phyloP scores from a whole-genome alignment of 441 rosid species.

The Adansonia rubrostipa region DNA sequence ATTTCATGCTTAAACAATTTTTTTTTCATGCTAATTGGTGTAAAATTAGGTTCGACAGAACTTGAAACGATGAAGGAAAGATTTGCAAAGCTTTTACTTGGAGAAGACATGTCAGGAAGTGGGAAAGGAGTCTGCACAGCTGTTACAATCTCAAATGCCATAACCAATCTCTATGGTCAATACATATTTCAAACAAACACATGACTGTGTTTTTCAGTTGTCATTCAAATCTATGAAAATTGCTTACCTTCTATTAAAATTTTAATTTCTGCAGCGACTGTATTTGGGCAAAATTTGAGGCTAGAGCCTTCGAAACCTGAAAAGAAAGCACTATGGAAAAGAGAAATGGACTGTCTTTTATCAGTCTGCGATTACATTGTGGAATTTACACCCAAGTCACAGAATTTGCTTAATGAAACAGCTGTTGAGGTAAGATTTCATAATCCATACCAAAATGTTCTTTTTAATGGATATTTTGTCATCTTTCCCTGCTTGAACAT shows the following conservation, averaged over 20 bases:
- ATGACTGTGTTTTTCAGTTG: background rate
- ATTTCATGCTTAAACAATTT: background rate
- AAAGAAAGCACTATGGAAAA: constrained; percentile 64
- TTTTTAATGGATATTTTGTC: background rate
- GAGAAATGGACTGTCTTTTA: constrained; percentile 70
- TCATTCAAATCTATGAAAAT: constrained; percentile 1
- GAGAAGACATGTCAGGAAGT: constrained; percentile 81
- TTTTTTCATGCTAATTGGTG: background rate
- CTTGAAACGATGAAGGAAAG: constrained; percentile 74
- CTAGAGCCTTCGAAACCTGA: constrained; percentile 62
- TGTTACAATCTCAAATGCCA: constrained; percentile 66
- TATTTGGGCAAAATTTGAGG: constrained; percentile 64
- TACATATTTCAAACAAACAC: background rate
- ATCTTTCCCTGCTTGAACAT: constrained; percentile 9
- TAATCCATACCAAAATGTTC: background rate
- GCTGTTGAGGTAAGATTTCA: constrained; percentile 53
- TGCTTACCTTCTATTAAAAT: constrained; percentile 15
- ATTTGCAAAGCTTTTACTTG: constrained; percentile 67
- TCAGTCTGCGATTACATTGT: constrained; percentile 64
- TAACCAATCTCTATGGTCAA: constrained; percentile 74
- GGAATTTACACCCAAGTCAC: constrained; percentile 52
- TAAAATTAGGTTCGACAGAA: constrained; percentile 37
- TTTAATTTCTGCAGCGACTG: constrained; percentile 49
- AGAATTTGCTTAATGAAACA: constrained; percentile 50
- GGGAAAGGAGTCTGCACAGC: constrained; percentile 77